Evolutionary conservation across 73 alveolate genomes (phyloP).

Genomic region (Blepharisma japonicum): DNA sequence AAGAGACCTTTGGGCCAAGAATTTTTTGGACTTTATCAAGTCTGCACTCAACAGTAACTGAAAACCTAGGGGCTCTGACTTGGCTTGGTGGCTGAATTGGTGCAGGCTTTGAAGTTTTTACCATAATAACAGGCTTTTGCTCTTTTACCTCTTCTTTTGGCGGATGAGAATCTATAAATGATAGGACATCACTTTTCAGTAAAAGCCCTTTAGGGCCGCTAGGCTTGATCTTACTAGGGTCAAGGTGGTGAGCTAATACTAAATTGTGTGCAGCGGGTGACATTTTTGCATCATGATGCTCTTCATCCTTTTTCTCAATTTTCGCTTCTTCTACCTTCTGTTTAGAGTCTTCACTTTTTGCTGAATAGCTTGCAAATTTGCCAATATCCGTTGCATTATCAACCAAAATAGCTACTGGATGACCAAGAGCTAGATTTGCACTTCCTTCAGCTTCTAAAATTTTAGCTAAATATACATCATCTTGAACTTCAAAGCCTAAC

Average conservation of each 20-base stretch:
- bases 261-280: slow-evolving; percentile 17
- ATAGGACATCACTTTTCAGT: slow-evolving; percentile 6
- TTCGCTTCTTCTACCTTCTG: slow-evolving; percentile 29
- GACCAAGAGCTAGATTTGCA: slow-evolving; percentile 54
- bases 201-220: slow-evolving; percentile 12
- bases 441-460: slow-evolving; percentile 63
- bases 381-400: slow-evolving; percentile 51
- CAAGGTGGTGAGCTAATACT: neutral
- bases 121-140: neutral
- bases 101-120: neutral
- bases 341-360: slow-evolving; percentile 30
- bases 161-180: neutral
- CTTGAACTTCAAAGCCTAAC: slow-evolving; percentile 83
- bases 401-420: slow-evolving; percentile 63
- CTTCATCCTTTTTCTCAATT: slow-evolving; percentile 17
- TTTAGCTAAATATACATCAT: slow-evolving; percentile 81
- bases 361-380: slow-evolving; percentile 45
- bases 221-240: slow-evolving; percentile 11
- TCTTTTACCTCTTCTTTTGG: neutral
- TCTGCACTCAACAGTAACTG: neutral
- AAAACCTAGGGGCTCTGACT: slow-evolving; percentile 13
- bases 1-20: neutral
- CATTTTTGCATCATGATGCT: slow-evolving; percentile 33
- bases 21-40: neutral
- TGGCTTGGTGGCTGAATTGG: too few species aligned